phyloP scores from a whole-genome alignment of 1,284 basidiomycete species.

The Mixia osmundae region DNA sequence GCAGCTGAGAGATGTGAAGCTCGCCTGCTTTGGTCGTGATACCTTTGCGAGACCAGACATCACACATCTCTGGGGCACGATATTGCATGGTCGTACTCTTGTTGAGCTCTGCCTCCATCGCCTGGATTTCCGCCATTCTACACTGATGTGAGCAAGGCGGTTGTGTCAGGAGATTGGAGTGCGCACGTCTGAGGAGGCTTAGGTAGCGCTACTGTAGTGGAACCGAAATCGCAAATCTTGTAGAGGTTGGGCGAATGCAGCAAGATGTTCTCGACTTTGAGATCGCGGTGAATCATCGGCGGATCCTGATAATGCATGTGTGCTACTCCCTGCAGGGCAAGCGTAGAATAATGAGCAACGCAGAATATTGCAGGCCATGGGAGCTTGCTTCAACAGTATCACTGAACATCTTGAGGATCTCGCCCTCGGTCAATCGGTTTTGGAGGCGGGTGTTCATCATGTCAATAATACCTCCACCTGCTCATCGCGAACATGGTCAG shows the following conservation, averaged over 20 bases:
- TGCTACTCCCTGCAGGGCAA: conserved; percentile 35
- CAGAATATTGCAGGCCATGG: not conserved
- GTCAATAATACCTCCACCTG: conserved; percentile 94
- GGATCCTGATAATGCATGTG: conserved; percentile 86
- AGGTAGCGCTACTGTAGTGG: conserved; percentile 47
- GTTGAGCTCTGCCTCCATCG: conserved; percentile 75
- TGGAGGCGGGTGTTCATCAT: conserved; percentile 93
- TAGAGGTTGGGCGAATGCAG: conserved; percentile 42
- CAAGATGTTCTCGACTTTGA: conserved; percentile 97
- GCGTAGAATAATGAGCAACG: not conserved
- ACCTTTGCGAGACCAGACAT: conserved; percentile 55
- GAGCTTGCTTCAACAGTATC: conserved; percentile 40
- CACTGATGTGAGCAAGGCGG: conserved; percentile 9
- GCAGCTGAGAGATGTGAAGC: conserved; percentile 9
- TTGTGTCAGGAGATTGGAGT: conserved; percentile 1
- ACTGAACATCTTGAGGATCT: conserved; percentile 84
- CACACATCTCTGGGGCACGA: conserved; percentile 93
- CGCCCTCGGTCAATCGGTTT: conserved; percentile 74
- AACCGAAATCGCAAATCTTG: conserved; percentile 97
- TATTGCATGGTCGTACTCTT: conserved; percentile 19
- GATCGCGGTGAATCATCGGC: conserved; percentile 78
- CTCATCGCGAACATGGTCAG: no score
- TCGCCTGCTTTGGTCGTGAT: conserved; percentile 64
- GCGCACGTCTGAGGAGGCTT: conserved; percentile 37
- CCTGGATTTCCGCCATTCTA: conserved; percentile 49